phyloP scores from a whole-genome alignment of 257 asterid genomes.

The Ballota nigra region DNA sequence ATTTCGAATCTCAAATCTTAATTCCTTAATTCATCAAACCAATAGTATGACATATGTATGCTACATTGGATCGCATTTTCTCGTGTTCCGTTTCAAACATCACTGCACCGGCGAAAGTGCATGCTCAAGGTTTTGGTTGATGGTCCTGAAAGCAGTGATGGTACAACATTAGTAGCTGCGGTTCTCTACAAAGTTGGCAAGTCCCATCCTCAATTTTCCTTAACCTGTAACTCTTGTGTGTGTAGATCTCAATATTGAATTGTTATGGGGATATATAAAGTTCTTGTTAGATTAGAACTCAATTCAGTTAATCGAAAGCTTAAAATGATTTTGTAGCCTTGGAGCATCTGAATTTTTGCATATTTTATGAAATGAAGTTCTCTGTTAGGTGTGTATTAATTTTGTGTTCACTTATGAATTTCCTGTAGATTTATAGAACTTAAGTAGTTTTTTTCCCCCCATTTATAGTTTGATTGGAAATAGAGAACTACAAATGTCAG shows the following conservation, averaged over 20 bases:
- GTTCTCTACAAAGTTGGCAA: neutral
- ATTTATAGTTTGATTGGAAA: neutral
- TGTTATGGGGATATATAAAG: neutral
- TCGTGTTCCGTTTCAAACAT: slow-evolving; percentile 2
- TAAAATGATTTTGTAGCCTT: neutral
- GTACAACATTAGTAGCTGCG: neutral
- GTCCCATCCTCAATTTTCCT: neutral
- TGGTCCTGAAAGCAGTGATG: slow-evolving; percentile 13
- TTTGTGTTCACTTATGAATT: neutral
- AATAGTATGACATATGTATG: neutral
- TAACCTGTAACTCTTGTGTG: neutral
- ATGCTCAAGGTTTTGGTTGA: slow-evolving; percentile 10
- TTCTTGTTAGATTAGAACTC: neutral
- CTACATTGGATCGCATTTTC: neutral
- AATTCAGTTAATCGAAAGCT: neutral
- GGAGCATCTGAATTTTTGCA: neutral
- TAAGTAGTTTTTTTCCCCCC: neutral
- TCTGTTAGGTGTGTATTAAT: neutral
- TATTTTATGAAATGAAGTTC: neutral
- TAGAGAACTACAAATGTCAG: neutral
- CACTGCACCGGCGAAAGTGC: neutral
- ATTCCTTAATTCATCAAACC: slow-evolving; percentile 9
- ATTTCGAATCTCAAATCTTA: slow-evolving; percentile 3
- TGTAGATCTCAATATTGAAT: neutral
- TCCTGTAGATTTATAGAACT: neutral